phyloP scores from a whole-genome alignment of 2,329 filamentous ascomycete genomes.

The Cladorrhinum sp. region DNA sequence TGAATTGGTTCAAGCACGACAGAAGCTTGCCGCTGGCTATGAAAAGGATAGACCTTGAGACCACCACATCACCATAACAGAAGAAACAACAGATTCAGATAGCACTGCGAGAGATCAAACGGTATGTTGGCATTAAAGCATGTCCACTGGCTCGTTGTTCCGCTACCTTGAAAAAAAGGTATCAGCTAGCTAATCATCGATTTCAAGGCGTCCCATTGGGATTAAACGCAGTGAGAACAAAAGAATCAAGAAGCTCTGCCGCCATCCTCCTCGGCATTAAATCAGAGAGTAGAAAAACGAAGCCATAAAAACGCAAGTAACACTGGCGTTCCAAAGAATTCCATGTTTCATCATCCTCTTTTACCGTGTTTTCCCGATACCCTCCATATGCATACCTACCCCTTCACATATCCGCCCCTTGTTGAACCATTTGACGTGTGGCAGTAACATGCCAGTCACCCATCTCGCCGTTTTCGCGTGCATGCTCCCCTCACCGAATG shows the following conservation, averaged over 20 bases:
- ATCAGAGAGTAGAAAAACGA: background rate
- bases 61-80: background rate
- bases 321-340: background rate
- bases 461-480: slow-evolving; percentile 61
- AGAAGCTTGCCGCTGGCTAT: slow-evolving; percentile 63
- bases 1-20: slow-evolving; percentile 61
- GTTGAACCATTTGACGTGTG: slow-evolving; percentile 48
- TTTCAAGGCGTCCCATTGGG: background rate
- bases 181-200: background rate
- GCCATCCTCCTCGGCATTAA: background rate
- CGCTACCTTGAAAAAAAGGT: background rate
- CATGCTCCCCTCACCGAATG: slow-evolving; percentile 55
- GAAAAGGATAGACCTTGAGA: slow-evolving; percentile 48
- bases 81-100: background rate
- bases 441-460: slow-evolving; percentile 53
- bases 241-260: background rate
- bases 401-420: slow-evolving; percentile 51
- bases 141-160: background rate
- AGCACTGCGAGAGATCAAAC: background rate
- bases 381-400: slow-evolving; percentile 31
- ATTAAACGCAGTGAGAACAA: background rate
- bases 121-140: background rate
- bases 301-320: background rate
- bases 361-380: slow-evolving; percentile 4
- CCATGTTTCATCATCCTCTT: background rate